phyloP scores from a whole-genome alignment of 208 protist genomes.

The Phytomonas sp. region DNA sequence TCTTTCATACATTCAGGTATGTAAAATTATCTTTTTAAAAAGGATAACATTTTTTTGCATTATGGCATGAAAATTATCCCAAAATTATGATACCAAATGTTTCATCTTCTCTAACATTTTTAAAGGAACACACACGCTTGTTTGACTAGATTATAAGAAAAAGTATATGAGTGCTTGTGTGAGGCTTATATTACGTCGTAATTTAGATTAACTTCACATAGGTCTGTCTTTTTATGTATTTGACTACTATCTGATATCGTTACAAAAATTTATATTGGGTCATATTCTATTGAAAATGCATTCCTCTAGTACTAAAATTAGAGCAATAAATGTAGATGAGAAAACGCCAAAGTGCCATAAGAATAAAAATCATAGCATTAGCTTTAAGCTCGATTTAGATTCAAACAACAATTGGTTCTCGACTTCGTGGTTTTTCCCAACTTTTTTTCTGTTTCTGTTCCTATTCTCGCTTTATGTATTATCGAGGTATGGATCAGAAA shows the following conservation, averaged over 20 bases:
- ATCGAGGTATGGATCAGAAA: not conserved
- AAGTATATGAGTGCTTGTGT: not conserved
- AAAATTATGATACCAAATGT: not conserved
- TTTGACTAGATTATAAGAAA: not conserved
- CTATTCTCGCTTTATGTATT: conserved; percentile 1
- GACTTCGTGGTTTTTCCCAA: not conserved
- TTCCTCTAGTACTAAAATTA: not conserved
- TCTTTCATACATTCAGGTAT: conserved; percentile 1
- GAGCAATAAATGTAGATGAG: not conserved
- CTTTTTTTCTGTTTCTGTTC: conserved; percentile 12
- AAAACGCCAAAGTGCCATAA: not conserved
- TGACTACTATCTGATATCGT: too few species aligned
- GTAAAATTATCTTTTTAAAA: conserved; percentile 2
- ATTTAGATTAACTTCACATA: conserved; percentile 10
- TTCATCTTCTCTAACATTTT: not conserved
- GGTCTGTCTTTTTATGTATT: conserved; percentile 12
- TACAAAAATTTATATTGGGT: too few species aligned
- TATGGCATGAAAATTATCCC: not conserved
- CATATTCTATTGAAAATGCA: too few species aligned
- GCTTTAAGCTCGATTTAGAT: not conserved
- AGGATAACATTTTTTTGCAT: not conserved
- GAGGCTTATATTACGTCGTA: conserved; percentile 1
- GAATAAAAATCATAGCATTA: not conserved
- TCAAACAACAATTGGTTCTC: not conserved
- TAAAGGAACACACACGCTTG: too few species aligned